phyloP scores from a whole-genome alignment of 352 stramenopile species.

The Elongisporangium senticosum region DNA sequence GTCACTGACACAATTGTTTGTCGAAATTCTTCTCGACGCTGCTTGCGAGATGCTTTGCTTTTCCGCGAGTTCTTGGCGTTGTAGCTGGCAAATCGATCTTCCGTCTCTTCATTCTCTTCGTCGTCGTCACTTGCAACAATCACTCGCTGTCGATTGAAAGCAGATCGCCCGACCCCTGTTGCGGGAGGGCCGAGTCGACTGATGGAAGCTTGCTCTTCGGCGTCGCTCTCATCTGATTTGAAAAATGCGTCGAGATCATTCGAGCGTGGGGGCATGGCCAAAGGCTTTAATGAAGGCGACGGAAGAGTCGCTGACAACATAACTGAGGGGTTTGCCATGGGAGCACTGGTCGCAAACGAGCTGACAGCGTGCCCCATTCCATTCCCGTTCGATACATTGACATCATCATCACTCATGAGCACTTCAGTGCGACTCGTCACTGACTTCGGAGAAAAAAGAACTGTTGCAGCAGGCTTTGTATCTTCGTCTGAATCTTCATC shows the following conservation, averaged over 20 bases:
- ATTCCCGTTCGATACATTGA: background rate
- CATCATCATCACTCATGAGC: conserved; percentile 8
- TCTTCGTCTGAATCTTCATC: conserved; percentile 4
- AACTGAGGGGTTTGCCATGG: background rate
- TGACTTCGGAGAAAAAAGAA: background rate
- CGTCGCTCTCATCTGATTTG: conserved; percentile 59
- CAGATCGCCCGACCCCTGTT: background rate
- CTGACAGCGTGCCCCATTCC: background rate
- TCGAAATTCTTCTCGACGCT: conserved; percentile 41
- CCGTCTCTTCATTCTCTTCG: conserved; percentile 16
- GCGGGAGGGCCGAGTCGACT: conserved; percentile 2
- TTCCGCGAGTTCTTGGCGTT: conserved; percentile 27
- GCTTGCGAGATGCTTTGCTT: conserved; percentile 21
- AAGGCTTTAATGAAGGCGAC: background rate
- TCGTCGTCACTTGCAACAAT: conserved; percentile 24
- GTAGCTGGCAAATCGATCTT: conserved; percentile 45
- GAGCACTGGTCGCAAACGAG: background rate
- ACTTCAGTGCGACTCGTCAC: background rate
- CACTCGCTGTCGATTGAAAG: conserved; percentile 3
- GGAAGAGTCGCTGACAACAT: background rate
- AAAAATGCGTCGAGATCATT: conserved; percentile 61
- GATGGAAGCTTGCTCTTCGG: conserved; percentile 13
- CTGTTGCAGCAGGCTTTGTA: background rate
- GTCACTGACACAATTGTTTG: conserved; percentile 23
- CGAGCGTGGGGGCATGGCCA: background rate